Base-by-base conservation (phyloP, 768 basidiomycete genomes). In the Suillus luteus region DNA sequence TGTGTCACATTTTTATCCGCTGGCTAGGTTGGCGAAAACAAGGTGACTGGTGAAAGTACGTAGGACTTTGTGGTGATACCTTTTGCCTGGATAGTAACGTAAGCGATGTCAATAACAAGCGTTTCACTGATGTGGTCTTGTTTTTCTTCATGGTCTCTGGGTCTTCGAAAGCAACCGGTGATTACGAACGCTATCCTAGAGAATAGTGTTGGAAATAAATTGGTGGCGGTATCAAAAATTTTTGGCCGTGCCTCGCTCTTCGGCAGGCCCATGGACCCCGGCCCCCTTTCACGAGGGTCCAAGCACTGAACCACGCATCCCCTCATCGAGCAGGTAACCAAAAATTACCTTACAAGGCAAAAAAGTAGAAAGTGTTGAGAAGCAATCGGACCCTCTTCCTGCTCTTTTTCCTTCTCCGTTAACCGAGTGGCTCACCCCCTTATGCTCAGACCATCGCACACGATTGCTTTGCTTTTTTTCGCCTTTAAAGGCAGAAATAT, bases 371-470 rank as follows among this genome's bases (percentile, higher is more conserved):
- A 59, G 37, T 72, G 63, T 61, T 8, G 38, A 60, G 57, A 69
- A 46, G 61, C 74, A 74, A 74, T 75, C 73, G 27, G 59, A 43
- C 15, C 9, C 44, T 65, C 64, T 52, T 24, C 68, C 58, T 22
- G 33, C 52, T 67, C 27, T 52, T 31, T 66, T 63, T 46, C 22
- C 6, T 48, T 41, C 48, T 15, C n/a, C 10, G 58, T 49, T 74
- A 66, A 49, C 69, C 70, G 66, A 70, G 73, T 65, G 73, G 73
- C 67, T 71, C 71, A 63, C 59, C 22, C 64, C 58, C 27, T 63
- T 51, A 44, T 27, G 63, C 64, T 72, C 67, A 59, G 67, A 43
- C 68, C 69, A 31, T 10, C 44, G 19, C 15, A 24, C n/a, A 22
- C 22, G 69, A 76, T 69, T 72, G 71, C 68, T 66, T 44, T 61